These are phyloP conservation scores for Fusarium kyushuense DNA, from an alignment of 2,329 filamentous ascomycete genomes.

Conservation along the genomic window DNA sequence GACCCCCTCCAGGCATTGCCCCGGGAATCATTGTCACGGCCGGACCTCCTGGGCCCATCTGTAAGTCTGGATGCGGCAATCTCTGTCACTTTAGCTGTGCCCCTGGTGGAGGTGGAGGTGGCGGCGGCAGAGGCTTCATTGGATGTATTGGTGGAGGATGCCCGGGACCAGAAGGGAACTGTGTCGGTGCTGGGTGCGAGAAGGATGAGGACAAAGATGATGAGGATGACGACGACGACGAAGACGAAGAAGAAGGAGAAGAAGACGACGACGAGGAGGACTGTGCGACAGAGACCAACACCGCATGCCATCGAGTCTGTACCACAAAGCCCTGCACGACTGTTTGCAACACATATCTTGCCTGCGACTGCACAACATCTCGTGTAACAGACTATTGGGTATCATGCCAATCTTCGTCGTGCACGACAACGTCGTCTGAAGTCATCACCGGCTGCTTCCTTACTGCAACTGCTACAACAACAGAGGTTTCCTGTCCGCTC, in stretches of 20 bases:
- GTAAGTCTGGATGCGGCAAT: neutral
- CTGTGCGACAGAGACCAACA: neutral
- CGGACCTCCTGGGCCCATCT: neutral
- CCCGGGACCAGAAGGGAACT: neutral
- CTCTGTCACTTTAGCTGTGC: neutral
- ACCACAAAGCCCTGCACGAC: neutral
- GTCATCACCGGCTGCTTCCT: neutral
- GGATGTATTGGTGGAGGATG: neutral
- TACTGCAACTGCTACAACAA: neutral
- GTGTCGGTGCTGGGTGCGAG: neutral
- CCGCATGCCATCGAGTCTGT: neutral
- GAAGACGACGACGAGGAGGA: neutral
- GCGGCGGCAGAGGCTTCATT: neutral
- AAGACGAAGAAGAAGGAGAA: neutral
- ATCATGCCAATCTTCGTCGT: neutral
- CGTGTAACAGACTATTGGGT: neutral
- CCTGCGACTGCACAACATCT: neutral
- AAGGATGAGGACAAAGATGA: neutral
- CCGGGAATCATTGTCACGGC: neutral
- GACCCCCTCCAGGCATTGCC: neutral
- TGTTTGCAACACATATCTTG: neutral
- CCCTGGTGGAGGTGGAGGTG: neutral
- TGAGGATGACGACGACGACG: neutral
- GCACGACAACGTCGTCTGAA: neutral
- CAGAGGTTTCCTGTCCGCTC: neutral